Evolutionary conservation across 2,329 filamentous ascomycete species (phyloP), one percentile per base, ranked within the genome.

Genomic region (Fusarium tricinctum): DNA sequence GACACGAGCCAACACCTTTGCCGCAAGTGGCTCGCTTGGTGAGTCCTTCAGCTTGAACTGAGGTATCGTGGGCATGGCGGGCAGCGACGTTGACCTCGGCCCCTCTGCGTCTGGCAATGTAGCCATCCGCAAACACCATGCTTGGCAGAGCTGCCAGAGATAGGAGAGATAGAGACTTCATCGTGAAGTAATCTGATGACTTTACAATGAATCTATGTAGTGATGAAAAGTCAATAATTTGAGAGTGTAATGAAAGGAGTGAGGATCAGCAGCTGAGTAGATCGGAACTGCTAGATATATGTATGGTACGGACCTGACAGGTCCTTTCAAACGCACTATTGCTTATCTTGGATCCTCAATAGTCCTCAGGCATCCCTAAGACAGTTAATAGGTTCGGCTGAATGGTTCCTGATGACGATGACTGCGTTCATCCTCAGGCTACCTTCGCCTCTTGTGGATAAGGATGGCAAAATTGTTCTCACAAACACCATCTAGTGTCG

Each of bases 1-100:
- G 64, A 48, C 78, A 80, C 4, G 69, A 71, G 38, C 78, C 78
- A 33, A 69, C 51, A 19, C 68, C 75, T 9, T 72, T 70, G 12
- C 78, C 78, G 44, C 78, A 80, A 32, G 58, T 49, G 23, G 44
- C 51, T 54, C 62, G 22, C 30, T 63, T 66, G 22, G 42, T 10
- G 13, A 61, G 54, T 23, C 22, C 22, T 19, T 46, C 5, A 28
- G 30, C 6, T 8, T 50, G 48, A 19, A 20, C 6, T 23, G 42
- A 51, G 9, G 30, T 10, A n/a, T 56, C 30, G 15, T 52, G 35
- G 13, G 45, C 35, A 45, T 64, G 47, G 8, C 17, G 30, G 12
- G 42, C 33, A 30, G 30, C 46, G 12, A 64, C 28, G 32, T 68
- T 68, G n/a, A 57, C 42, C 28, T 68, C 58, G 15, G 50, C 38